Base-by-base conservation (phyloP, 2,329 filamentous ascomycete genomes). In the Fusarium ambrosium region DNA sequence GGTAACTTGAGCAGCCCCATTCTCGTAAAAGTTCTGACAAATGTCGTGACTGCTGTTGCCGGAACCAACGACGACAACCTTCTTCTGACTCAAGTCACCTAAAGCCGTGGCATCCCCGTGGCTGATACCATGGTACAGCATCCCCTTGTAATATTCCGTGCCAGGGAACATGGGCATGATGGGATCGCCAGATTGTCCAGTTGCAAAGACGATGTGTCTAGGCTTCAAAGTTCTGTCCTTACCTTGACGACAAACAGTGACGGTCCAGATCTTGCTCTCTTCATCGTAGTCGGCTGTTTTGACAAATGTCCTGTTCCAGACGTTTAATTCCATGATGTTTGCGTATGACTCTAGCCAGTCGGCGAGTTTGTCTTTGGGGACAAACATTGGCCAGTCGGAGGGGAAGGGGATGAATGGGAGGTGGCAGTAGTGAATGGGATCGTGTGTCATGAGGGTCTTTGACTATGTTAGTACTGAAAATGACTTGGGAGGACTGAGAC, bases 21-120 rank as follows among this genome's bases (percentile, higher is more conserved):
- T 84, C 61, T 88, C 83, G 58, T 84, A 83, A 70, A 84, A 88
- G 73, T 88, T 85, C 73, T 88, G 85, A 0, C 86, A 86, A 58
- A 88, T 86, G 62, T 88, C 87, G 64, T 88, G 86, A 0, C 83
- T 86, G 68, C 84, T 86, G 64, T 87, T 88, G 16, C 86, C 85
- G 1, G 85, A 85, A 4, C 87, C 87, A 6, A 89, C 82, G 4
- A 89, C 84, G 3, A 87, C 79, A 1, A 87, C 85, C 56, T 83
- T 86, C 76, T 87, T 88, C 4, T 66, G 37, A 3, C 56, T 16
- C 3, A 80, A 48, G 34, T 78, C 64, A 3, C 20, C 10, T 37
- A 62, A 56, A 20, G 20, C 18, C 0, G 78, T 78, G 0, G 86
- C 86, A 41, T 85, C 84, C 75, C 27, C 34, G 29, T 73, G 70